These are phyloP conservation scores for Baudoinia panamericana DNA, from an alignment of 495 filamentous ascomycete species.

Conservation along the genomic window DNA sequence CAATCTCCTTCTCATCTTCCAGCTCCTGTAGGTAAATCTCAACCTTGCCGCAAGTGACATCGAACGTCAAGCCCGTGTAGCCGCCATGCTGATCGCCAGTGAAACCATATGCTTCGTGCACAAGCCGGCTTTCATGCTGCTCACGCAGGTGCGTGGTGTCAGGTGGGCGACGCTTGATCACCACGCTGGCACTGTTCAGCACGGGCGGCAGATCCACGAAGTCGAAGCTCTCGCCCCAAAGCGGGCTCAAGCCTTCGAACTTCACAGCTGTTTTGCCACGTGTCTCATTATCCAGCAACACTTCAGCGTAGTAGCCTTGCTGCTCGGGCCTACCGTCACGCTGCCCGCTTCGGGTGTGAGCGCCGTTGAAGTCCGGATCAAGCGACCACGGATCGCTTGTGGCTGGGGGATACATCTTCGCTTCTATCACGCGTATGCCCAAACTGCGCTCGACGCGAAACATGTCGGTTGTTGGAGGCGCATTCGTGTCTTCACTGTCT, in stretches of 20 bases:
- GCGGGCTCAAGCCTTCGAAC: slow-evolving; percentile 67
- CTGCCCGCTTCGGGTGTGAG: no score
- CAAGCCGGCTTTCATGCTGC: slow-evolving; percentile 12
- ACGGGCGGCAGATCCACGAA: slow-evolving; percentile 74
- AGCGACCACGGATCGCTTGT: slow-evolving; percentile 5
- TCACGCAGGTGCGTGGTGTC: slow-evolving; percentile 20
- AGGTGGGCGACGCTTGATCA: slow-evolving; percentile 60
- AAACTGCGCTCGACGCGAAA: slow-evolving; percentile 54
- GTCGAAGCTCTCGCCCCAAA: slow-evolving; percentile 88
- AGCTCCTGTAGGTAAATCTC: slow-evolving; percentile 78
- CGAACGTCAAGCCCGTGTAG: slow-evolving; percentile 35
- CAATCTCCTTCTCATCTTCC: slow-evolving; percentile 61
- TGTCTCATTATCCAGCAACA: slow-evolving; percentile 82
- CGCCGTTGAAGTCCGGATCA: slow-evolving; percentile 11
- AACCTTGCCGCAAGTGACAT: slow-evolving; percentile 56
- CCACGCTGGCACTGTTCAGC: slow-evolving; percentile 64
- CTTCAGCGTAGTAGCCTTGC: slow-evolving; percentile 64
- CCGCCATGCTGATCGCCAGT: slow-evolving; percentile 24
- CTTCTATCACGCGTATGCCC: slow-evolving; percentile 47
- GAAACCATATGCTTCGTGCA: slow-evolving; percentile 23
- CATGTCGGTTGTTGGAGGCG: slow-evolving; percentile 38
- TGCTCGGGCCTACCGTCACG: slow-evolving; percentile 7
- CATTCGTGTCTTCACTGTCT: slow-evolving; percentile 11
- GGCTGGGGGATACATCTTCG: slow-evolving; percentile 36
- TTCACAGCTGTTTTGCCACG: slow-evolving; percentile 76